phyloP scores from a whole-genome alignment of 1,284 basidiomycete genomes.

The Cutaneotrichosporon sp. region DNA sequence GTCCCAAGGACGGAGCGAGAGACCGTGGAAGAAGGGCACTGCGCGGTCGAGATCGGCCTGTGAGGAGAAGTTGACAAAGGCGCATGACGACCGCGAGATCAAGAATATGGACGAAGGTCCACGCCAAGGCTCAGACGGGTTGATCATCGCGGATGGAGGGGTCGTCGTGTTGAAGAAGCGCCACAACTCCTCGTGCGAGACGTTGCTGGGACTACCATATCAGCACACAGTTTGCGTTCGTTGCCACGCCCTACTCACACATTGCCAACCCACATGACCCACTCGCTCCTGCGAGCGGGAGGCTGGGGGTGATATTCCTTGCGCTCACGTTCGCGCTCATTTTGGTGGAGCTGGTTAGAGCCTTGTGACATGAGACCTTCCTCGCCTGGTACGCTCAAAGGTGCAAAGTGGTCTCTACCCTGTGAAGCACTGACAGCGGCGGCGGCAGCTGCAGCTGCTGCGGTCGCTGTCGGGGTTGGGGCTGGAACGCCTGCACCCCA shows the following conservation, averaged over 20 bases:
- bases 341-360: background rate
- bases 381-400: background rate
- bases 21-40: conserved; percentile 66
- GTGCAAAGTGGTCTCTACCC: conserved; percentile 9
- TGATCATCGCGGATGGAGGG: conserved; percentile 24
- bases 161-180: conserved; percentile 67
- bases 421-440: conserved; percentile 2
- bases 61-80: conserved; percentile 82
- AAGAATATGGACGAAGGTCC: conserved; percentile 87
- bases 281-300: conserved; percentile 71
- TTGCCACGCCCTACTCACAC: conserved; percentile 41
- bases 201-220: conserved; percentile 59
- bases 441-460: background rate
- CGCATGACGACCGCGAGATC: conserved; percentile 87
- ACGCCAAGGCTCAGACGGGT: conserved; percentile 43
- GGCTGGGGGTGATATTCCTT: conserved; percentile 54
- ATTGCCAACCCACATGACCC: conserved; percentile 81
- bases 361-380: conserved; percentile 7
- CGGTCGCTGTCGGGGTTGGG: background rate
- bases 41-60: conserved; percentile 66
- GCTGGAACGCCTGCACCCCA: background rate
- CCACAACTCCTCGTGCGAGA: conserved; percentile 84
- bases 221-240: background rate
- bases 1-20: conserved; percentile 58
- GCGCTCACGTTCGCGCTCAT: conserved; percentile 33